Conservation (phyloP, 805 yeast species). For the Starmerella bombicola region DNA sequence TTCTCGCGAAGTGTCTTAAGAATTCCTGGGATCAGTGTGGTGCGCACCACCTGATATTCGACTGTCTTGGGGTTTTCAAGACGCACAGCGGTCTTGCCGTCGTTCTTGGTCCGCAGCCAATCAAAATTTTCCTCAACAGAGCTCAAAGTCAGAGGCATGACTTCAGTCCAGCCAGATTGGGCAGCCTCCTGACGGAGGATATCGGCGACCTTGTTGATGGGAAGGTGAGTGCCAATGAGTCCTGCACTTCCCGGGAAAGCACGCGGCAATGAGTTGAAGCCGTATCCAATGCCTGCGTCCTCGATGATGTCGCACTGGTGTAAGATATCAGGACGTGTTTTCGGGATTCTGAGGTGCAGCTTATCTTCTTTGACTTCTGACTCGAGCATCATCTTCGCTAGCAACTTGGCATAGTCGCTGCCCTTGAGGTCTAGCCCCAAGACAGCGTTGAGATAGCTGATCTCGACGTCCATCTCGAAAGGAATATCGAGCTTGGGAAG, state of each 20-base stretch:
- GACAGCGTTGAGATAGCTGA: constrained; percentile 79
- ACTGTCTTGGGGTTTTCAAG: constrained; percentile 92
- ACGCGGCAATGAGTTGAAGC: constrained; percentile 76
- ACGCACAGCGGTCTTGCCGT: constrained; percentile 52
- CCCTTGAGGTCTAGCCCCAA: constrained; percentile 68
- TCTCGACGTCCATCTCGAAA: constrained; percentile 60
- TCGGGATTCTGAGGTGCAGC: constrained; percentile 57
- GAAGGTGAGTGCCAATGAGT: constrained; percentile 72
- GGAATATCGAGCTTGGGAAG: constrained; percentile 56
- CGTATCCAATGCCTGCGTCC: constrained; percentile 94
- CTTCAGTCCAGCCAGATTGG: constrained; percentile 93
- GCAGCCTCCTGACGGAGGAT: constrained; percentile 83
- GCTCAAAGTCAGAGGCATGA: constrained; percentile 85
- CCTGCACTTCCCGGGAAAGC: constrained; percentile 69
- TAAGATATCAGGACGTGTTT: constrained; percentile 88
- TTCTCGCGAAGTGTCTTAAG: constrained; percentile 92
- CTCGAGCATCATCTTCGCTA: constrained; percentile 67
- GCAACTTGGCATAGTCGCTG: constrained; percentile 52
- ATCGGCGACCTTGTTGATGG: constrained; percentile 81
- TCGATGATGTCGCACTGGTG: constrained; percentile 99
- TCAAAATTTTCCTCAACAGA: constrained; percentile 95
- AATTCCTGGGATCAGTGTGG: constrained; percentile 85
- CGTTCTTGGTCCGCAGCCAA: constrained; percentile 64
- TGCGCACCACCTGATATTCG: constrained; percentile 96
- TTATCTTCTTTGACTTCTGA: constrained; percentile 43